Percentiles rank a stretch among this genome's conserved stretches.
These are phyloP conservation scores for Castanospermum australe DNA, from an alignment of 306 rosid genomes.

Conservation along the genomic window DNA sequence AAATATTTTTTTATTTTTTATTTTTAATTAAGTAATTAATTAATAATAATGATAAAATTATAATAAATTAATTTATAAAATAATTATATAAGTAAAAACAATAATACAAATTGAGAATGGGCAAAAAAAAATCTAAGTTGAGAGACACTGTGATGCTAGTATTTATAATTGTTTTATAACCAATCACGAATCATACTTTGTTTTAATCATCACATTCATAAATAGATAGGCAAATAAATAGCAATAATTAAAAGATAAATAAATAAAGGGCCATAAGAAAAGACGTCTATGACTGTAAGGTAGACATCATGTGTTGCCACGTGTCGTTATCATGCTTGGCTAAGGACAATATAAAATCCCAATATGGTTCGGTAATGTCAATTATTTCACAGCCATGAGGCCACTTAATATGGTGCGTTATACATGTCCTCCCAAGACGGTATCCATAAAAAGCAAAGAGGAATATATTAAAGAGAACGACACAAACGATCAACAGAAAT, in stretches of 20 bases:
- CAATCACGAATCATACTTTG: background rate
- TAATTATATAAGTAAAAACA: too few relatives aligned
- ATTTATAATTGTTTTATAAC: too few relatives aligned
- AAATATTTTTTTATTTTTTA: too few relatives aligned
- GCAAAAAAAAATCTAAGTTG: too few relatives aligned
- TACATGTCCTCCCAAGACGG: constrained; percentile 7
- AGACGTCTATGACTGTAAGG: background rate
- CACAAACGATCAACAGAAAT: constrained; percentile 13
- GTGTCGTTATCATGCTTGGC: constrained; percentile 15
- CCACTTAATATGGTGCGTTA: constrained; percentile 21
- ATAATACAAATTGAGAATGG: too few relatives aligned
- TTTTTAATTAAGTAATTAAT: too few relatives aligned
- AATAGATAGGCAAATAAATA: background rate
- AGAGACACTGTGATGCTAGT: too few relatives aligned
- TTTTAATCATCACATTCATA: background rate
- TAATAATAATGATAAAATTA: too few relatives aligned
- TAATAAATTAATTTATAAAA: background rate
- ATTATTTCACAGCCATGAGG: constrained; percentile 23
- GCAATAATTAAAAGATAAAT: background rate
- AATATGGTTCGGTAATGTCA: constrained; percentile 28
- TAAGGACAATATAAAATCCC: constrained; percentile 21
- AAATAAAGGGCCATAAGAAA: constrained; percentile 17
- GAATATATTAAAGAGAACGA: constrained; percentile 7
- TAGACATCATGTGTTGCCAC: background rate
- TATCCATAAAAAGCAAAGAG: constrained; percentile 25